Base-by-base conservation (phyloP, 768 basidiomycete genomes). In the Leccinum truebloodii region DNA sequence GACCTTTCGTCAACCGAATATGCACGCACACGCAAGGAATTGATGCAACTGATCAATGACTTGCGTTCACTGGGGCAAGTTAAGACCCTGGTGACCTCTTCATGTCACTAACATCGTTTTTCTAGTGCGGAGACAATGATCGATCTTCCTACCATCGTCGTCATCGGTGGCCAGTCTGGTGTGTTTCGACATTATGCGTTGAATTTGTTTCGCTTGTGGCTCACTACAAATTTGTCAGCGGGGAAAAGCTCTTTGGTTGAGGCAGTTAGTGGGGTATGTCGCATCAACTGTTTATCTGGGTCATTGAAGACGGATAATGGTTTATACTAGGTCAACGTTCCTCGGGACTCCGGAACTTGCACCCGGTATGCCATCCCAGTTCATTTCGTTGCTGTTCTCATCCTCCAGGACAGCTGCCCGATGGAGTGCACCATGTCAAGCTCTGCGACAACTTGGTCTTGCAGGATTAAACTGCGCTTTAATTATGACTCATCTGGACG, bases 191-290 rank as follows among this genome's bases (percentile, higher is more conserved):
- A 52, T 26, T 32, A 2, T 34, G 4, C 28, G 12, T 41, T 26
- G 24, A 2, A 12, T 32, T 28, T 4, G 10, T 49, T 48, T 55
- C 18, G 14, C n/a, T 26, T 12, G 48, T 53, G 24, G 52, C 55
- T 63, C 57, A 48, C 44, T 16, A 10, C 55, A 6, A 59, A 24
- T 37, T 44, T 18, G 4, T 58, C 52, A 85, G 84, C 83, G 4
- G 84, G 84, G 3, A 86, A 86, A 63, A 86, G 85, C 59, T 86
- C 84, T 0, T 67, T 86, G 1, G 83, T 86, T 0, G 85, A 86
- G 56, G 83, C 81, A 0, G 81, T 85, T 0, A 83, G 77, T 14
- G 82, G 83, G 7, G 84, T 86, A 63, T 24, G 81, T 66, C 3
- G 0, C 20, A 22, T 14, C 0, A 20, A 52, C 57, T 54, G 28